Evolutionary conservation across 495 filamentous ascomycete species (phyloP).

Genomic region (Sabuloglossum arenarium): DNA sequence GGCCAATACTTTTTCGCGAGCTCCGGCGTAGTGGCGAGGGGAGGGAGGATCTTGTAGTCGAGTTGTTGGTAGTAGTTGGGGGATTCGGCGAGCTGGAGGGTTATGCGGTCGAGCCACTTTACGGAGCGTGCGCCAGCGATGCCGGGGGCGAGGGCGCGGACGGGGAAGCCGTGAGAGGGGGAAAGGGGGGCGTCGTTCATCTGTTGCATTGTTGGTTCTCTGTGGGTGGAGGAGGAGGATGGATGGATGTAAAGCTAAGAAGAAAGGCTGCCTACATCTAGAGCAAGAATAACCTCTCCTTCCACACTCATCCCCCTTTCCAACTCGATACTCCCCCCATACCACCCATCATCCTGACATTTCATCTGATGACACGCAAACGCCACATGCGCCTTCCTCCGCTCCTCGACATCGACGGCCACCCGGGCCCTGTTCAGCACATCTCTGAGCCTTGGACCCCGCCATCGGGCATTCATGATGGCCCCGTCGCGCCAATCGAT

Average conservation of each 20-base stretch:
- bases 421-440: conserved; percentile 25
- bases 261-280: conserved; percentile 19
- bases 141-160: conserved; percentile 39
- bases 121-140: conserved; percentile 39
- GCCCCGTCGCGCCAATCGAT: conserved; percentile 44
- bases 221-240: not conserved
- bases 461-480: conserved; percentile 41
- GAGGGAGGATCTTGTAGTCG: conserved; percentile 44
- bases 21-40: conserved; percentile 35
- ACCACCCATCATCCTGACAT: conserved; percentile 57
- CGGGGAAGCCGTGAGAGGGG: conserved; percentile 36
- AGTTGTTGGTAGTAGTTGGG: conserved; percentile 34
- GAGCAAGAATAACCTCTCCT: conserved; percentile 30
- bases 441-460: conserved; percentile 32
- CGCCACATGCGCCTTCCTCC: conserved; percentile 23
- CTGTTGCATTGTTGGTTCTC: conserved; percentile 15
- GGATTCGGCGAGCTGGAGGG: conserved; percentile 34
- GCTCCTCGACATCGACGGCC: conserved; percentile 5
- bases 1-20: conserved; percentile 12
- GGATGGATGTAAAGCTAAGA: not conserved
- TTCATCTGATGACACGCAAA: conserved; percentile 36
- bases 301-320: conserved; percentile 24
- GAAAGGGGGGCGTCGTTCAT: conserved; percentile 39
- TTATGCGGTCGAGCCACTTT: conserved; percentile 44
- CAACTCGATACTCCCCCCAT: conserved; percentile 27